Conservation (phyloP, 208 protist genomes). For the Angomonas deanei region DNA sequence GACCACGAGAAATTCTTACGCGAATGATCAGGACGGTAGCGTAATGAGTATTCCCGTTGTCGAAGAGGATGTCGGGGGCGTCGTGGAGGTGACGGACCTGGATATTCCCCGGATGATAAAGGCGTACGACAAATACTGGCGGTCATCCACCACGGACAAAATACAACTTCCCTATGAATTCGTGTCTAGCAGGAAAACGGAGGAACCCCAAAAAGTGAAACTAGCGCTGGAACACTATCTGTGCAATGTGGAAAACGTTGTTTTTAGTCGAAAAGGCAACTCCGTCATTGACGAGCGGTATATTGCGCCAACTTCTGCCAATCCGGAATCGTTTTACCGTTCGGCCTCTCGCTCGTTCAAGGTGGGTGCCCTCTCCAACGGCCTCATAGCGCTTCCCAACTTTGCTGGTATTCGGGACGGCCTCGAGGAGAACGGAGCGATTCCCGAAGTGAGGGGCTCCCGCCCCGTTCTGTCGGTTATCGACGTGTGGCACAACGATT, state of each 20-base stretch:
- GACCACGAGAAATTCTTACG: too few species aligned
- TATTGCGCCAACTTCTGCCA: not conserved
- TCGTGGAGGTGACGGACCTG: not conserved
- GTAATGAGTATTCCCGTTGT: not conserved
- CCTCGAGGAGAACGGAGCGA: constrained; percentile 23
- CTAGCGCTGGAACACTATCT: not conserved
- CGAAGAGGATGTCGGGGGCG: constrained; percentile 9
- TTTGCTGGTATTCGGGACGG: constrained; percentile 72
- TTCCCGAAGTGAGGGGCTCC: constrained; percentile 60
- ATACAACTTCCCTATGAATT: not conserved
- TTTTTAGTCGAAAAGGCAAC: not conserved
- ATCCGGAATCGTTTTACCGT: constrained; percentile 13
- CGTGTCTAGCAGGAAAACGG: not conserved
- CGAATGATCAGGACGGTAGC: not conserved
- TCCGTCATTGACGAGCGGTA: constrained; percentile 22
- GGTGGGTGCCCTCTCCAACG: constrained; percentile 23
- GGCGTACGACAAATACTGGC: not conserved
- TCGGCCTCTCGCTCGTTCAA: constrained; percentile 17
- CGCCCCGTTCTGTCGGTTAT: constrained; percentile 22
- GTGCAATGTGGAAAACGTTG: not conserved
- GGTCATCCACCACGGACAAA: not conserved
- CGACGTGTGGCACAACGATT: constrained; percentile 53
- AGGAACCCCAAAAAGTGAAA: not conserved
- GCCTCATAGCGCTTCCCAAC: constrained; percentile 38
- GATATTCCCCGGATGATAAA: not conserved